Conservation (phyloP, 129 eudicot species). For the Mikania micrantha region DNA sequence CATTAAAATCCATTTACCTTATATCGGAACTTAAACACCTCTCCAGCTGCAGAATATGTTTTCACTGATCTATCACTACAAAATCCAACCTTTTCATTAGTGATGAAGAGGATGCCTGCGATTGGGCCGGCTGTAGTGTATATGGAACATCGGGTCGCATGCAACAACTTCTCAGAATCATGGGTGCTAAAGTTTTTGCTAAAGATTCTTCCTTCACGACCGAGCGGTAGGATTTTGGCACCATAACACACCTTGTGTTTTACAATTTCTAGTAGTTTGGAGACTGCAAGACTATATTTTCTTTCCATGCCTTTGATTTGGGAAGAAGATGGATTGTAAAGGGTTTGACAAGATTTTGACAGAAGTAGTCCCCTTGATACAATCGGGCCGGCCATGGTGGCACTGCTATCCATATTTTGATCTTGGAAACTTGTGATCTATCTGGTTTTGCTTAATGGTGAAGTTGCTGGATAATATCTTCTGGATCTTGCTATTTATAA, state of each 20-base stretch:
- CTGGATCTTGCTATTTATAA: conserved; percentile 9
- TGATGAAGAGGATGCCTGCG: conserved; percentile 27
- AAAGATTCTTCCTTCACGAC: conserved; percentile 14
- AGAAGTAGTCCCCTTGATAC: conserved; percentile 16
- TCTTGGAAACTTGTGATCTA: not conserved
- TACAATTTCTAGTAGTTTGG: conserved; percentile 20
- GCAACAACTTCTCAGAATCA: conserved; percentile 25
- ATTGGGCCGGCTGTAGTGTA: conserved; percentile 32
- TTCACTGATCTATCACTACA: conserved; percentile 23
- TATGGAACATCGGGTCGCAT: conserved; percentile 27
- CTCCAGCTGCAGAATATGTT: conserved; percentile 24
- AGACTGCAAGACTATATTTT: conserved; percentile 2
- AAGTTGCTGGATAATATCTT: not conserved
- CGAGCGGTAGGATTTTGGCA: conserved; percentile 26
- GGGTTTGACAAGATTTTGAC: conserved; percentile 15
- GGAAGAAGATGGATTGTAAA: not conserved
- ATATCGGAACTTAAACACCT: conserved; percentile 21
- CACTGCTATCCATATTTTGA: conserved; percentile 20
- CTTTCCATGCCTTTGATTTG: not conserved
- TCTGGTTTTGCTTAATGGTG: not conserved
- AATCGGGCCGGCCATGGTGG: not conserved
- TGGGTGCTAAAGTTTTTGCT: conserved; percentile 9
- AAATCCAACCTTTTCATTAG: conserved; percentile 26
- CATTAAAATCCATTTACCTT: conserved; percentile 6
- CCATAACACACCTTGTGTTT: conserved; percentile 30